A percentile compares a stretch with the other conserved stretches of the same genome.
phyloP scores from a whole-genome alignment of 1,284 basidiomycete species.

The Bjerkandera adusta region DNA sequence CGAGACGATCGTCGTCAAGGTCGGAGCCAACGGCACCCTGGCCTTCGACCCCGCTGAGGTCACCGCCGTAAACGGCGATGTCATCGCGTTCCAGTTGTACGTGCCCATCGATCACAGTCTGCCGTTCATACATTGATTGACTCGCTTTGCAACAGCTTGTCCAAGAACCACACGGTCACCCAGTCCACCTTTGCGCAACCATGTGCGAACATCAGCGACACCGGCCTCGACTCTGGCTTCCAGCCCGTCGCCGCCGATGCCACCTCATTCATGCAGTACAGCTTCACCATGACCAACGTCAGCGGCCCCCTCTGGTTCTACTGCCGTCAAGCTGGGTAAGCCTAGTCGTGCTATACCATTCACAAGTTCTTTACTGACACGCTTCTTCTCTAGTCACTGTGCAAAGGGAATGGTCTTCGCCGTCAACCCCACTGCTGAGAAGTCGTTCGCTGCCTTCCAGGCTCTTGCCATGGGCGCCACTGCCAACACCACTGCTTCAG shows the following conservation, averaged over 20 bases:
- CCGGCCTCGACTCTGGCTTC: constrained; percentile 45
- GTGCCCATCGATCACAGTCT: constrained; percentile 15
- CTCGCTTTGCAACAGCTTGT: constrained; percentile 20
- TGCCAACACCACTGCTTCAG: constrained; percentile 12
- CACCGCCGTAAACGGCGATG: constrained; percentile 50
- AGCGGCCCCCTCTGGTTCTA: constrained; percentile 41
- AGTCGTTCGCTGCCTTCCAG: constrained; percentile 34
- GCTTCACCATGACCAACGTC: constrained; percentile 35
- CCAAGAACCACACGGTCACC: constrained; percentile 49
- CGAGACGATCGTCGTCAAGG: constrained; percentile 36
- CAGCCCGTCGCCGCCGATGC: constrained; percentile 30
- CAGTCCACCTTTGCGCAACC: constrained; percentile 58
- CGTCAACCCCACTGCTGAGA: constrained; percentile 33
- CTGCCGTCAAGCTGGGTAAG: constrained; percentile 36
- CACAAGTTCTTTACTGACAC: neutral
- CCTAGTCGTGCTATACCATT: too few species aligned
- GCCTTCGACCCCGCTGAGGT: constrained; percentile 45
- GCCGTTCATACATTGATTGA: neutral
- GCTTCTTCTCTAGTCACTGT: constrained; percentile 30
- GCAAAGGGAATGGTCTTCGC: constrained; percentile 40
- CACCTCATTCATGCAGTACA: constrained; percentile 31
- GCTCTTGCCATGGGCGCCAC: constrained; percentile 32
- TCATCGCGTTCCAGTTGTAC: constrained; percentile 51
- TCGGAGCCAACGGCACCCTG: constrained; percentile 44
- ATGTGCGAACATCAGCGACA: constrained; percentile 31